Base-by-base conservation (phyloP, 2,329 filamentous ascomycete species). In the Penicillium sp. region DNA sequence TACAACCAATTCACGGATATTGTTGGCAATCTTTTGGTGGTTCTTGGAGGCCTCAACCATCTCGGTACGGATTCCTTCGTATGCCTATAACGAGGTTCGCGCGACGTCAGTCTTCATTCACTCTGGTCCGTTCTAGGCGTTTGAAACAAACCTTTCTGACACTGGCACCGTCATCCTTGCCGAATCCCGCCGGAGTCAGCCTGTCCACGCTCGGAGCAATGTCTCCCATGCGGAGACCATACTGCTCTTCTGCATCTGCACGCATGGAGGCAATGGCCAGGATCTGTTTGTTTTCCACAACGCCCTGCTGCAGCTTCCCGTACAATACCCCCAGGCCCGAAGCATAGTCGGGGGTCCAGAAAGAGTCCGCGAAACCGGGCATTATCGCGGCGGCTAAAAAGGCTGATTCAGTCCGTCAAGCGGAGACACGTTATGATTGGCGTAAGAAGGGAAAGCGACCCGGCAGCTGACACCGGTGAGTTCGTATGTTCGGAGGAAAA, bases 311-410 rank as follows among this genome's bases (percentile, higher is more conserved):
- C 55, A 99, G 87, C 81, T 99, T 99, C 74, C 87, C 87, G 71
- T 97, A 99, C 63, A 99, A 84, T 62, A 97, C 92, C 53, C 93
- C 92, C 64, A 99, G 85, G 61, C 94, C 92, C 81, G 90, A 92
- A 73, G 93, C 93, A 82, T 97, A 97, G 83, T 99, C 94, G 73
- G 86, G 85, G 60, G 94, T 96, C 94, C 94, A 99, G 79, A 99
- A 97, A 49, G 92, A 96, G 78, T 93, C 91, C 66, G 92, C 87
- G 78, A 99, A 97, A 69, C 90, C 85, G 66, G 89, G 89, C 89
- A 93, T 93, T 73, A 76, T 85, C 70, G 65, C 56, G 70, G 65
- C 55, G 45, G 51, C 39, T 49, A 40, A 34, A 26, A 26, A 42
- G n/a, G 29, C 39, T 40, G 44, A 34, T 40, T 57, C 32, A 45